These are phyloP conservation scores for Coemansia sp. DNA, from an alignment of 192 early-diverging fungal genomes.

Conservation along the genomic window DNA sequence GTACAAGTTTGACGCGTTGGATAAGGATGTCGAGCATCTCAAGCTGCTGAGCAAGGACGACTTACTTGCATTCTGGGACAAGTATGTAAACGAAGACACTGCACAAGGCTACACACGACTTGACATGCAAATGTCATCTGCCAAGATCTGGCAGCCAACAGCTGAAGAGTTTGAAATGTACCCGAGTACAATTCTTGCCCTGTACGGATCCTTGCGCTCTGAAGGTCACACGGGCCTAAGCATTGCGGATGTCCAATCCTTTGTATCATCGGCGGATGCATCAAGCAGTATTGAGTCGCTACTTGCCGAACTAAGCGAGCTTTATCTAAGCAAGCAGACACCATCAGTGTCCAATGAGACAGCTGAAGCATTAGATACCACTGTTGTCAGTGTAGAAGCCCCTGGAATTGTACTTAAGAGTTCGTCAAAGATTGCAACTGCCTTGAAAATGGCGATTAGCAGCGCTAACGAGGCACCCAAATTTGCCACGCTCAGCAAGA, in stretches of 20 bases:
- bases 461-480: neutral
- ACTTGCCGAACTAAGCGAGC: neutral
- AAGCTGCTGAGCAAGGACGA: conserved; percentile 21
- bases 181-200: neutral
- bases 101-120: conserved; percentile 5
- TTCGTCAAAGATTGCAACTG: neutral
- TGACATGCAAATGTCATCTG: neutral
- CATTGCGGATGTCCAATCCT: neutral
- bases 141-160: neutral
- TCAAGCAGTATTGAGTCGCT: neutral
- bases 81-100: conserved; percentile 33
- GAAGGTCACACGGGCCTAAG: neutral
- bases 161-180: neutral
- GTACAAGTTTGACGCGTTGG: conserved; percentile 73
- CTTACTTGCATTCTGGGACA: conserved; percentile 40
- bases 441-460: neutral
- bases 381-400: neutral
- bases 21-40: conserved; percentile 11
- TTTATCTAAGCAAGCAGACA: neutral
- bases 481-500: neutral
- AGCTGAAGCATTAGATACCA: neutral
- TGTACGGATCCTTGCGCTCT: neutral
- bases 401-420: neutral
- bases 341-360: neutral
- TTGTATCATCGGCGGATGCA: neutral